phyloP scores from a whole-genome alignment of 257 asterid genomes.

The Primulina tabacum region DNA sequence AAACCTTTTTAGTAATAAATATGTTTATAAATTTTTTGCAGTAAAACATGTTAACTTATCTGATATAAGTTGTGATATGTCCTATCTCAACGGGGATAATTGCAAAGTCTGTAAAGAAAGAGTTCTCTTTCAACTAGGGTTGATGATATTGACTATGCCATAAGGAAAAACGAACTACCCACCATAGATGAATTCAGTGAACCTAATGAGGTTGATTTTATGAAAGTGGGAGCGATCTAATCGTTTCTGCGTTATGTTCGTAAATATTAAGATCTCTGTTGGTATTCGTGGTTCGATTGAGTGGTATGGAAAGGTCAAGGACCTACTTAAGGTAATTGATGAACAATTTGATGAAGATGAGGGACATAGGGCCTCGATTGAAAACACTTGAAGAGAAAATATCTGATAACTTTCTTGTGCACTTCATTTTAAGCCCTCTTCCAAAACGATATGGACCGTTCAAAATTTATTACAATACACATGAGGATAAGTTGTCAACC shows the following conservation, averaged over 20 bases:
- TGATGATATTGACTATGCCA: conserved; percentile 11
- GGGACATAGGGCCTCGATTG: background rate
- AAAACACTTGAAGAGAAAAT: background rate
- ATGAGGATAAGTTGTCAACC: background rate
- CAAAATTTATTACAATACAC: conserved; percentile 6
- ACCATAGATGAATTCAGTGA: background rate
- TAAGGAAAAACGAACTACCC: background rate
- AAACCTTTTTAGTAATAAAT: no score
- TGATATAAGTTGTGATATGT: background rate
- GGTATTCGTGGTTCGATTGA: background rate
- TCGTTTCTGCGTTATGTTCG: background rate
- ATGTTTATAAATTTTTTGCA: no score
- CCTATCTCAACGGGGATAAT: background rate
- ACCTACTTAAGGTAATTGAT: background rate
- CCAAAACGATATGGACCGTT: background rate
- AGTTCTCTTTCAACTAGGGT: background rate
- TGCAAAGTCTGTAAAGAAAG: conserved; percentile 2
- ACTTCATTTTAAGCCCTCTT: background rate
- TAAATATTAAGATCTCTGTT: background rate
- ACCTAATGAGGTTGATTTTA: background rate
- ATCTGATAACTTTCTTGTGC: background rate
- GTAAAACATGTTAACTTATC: no score
- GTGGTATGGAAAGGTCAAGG: background rate
- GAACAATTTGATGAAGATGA: background rate
- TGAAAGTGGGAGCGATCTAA: background rate